Evolutionary conservation across 257 asterid genomes (phyloP), one percentile per base, ranked within the genome.

Genomic region (Linaria vulgaris): DNA sequence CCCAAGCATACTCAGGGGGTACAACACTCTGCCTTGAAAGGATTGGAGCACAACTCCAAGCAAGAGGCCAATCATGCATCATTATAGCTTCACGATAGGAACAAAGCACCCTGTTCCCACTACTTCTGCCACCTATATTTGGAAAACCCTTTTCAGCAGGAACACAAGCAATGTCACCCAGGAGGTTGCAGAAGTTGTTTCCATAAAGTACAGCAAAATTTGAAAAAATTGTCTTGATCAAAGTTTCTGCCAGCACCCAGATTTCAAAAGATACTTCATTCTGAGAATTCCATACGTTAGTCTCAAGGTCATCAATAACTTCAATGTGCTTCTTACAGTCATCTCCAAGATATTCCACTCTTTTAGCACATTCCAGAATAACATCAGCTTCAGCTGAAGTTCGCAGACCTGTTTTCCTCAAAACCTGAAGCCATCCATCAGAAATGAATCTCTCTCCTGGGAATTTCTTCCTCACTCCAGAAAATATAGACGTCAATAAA

Each of bases 1-100:
- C 94, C 96, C 96, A 82, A 54, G 98, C 88, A 74, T 88, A 91
- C 49, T 88, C 98, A 30, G 98, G 98, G 63, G 96, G 98, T 67
- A 91, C 74, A 70, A 82, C 88, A 78, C 79, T 75, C 79, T 86
- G 95, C 62, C 83, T 72, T 5, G 94, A 82, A 71, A 91, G 94
- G 69, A 88, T 88, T 14, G 98, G 96, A 56, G 94, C 80, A 75
- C 80, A 81, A 74, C 98, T 88, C 98, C 96, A 91, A 69, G 95
- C 98, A 80, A 91, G 95, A 52, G 96, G 84, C 96, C 96, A 91
- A 74, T 91, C 98, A 75, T 84, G 85, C 73, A 79, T 74, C 62
- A 88, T 8, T 70, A 91, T 84, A 74, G 95, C 94, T 67, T 84
- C 95, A 75, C 81, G 69, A 53, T 84, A 91, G 15, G 98, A 88